Base-by-base conservation (phyloP, 140 eudicot genomes). In the Stevia rebaudiana region DNA sequence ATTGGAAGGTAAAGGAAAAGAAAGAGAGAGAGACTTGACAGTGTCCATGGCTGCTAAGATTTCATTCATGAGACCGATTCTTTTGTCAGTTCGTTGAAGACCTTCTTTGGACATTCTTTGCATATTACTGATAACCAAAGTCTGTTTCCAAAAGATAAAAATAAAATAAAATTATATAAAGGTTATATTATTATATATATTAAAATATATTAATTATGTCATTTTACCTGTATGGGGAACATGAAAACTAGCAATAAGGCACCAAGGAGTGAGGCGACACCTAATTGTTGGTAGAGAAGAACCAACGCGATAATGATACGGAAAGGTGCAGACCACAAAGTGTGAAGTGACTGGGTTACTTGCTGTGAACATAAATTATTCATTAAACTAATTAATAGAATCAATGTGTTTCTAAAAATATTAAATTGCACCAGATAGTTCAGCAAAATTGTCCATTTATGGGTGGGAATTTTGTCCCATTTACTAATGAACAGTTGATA, bases 21-120 rank as follows among this genome's bases (percentile, higher is more conserved):
- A 49, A 39, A 4, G 39, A 50, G 57, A 54, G 61, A 54, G 61
- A 54, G 23, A 92, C 98, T 92, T 92, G 53, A 92, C 95, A 28
- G 95, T 81, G 75, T 92, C 98, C 98, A 92, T 92, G 31, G 98
- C 98, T 57, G 94, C 95, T 76, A 90, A 73, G 70, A 90, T 80
- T 68, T 90, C 98, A 70, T 87, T 87, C 94, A 84, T 84, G 61
- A 90, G 86, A 33, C 98, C 98, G 0, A 90, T 82, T 82, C 98
- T 84, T 74, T 79, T 82, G 76, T 90, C 98, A 11, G 98, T 90
- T 18, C 82, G 86, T 15, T 82, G 91, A 74, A 90, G 75, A 63
- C 98, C 96, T 77, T 92, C 96, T 61, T 83, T 92, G 37, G 95
- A 74, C 82, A 92, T 78, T 68, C 73, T 92, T 66, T 78, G 87